Evolutionary conservation across 495 filamentous ascomycete species (phyloP).

Genomic region (Penicillium ucsense): DNA sequence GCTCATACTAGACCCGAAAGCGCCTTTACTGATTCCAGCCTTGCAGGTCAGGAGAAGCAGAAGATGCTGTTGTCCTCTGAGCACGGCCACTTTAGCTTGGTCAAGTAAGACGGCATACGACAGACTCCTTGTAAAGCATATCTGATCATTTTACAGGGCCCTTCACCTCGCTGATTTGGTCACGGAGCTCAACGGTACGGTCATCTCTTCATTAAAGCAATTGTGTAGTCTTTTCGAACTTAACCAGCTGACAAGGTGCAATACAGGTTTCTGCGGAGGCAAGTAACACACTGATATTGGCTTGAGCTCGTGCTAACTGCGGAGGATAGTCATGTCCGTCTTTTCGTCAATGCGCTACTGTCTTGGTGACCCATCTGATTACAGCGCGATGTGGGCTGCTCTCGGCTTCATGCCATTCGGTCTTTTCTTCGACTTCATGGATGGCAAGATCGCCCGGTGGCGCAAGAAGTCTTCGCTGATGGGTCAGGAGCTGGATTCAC

Average conservation of each 20-base stretch:
- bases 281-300: conserved; percentile 13
- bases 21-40: conserved; percentile 11
- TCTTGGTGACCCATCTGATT: conserved; percentile 58
- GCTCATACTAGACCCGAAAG: not conserved
- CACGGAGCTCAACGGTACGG: conserved; percentile 83
- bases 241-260: conserved; percentile 8
- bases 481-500: conserved; percentile 96
- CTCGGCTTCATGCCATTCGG: conserved; percentile 86
- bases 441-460: conserved; percentile 93
- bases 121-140: conserved; percentile 1
- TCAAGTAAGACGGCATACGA: conserved; percentile 39
- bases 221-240: not conserved
- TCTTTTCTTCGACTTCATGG: conserved; percentile 97
- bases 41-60: conserved; percentile 69
- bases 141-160: conserved; percentile 42
- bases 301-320: conserved; percentile 15
- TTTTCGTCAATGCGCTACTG: conserved; percentile 95
- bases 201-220: not conserved
- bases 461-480: conserved; percentile 90
- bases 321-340: conserved; percentile 66
- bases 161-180: conserved; percentile 93
- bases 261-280: conserved; percentile 45
- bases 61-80: conserved; percentile 68
- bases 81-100: conserved; percentile 69
- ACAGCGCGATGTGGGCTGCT: conserved; percentile 64